phyloP scores from a whole-genome alignment of 371 early-diverging fungal species.

The Lichtheimia corymbifera region DNA sequence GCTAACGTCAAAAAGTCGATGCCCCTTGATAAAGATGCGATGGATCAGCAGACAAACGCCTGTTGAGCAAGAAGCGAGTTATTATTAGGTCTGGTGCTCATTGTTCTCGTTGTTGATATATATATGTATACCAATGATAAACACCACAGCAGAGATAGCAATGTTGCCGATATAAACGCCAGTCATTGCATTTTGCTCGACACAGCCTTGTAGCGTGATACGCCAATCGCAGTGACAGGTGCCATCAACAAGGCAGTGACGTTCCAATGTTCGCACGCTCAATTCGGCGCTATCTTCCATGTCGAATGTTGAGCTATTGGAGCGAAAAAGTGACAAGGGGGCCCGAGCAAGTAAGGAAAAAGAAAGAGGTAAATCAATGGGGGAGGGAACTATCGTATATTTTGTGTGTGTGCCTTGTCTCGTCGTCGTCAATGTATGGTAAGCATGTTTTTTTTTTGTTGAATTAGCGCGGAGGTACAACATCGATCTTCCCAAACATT shows the following conservation, averaged over 20 bases:
- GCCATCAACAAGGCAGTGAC: conserved; percentile 13
- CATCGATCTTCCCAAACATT: too few relatives aligned
- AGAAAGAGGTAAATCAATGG: too few relatives aligned
- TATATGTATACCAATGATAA: conserved; percentile 19
- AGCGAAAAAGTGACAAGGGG: too few relatives aligned
- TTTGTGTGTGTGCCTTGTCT: too few relatives aligned
- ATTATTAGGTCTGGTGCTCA: too few relatives aligned
- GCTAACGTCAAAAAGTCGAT: conserved; percentile 21
- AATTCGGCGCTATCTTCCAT: too few relatives aligned
- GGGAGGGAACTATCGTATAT: too few relatives aligned
- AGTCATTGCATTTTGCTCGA: conserved; percentile 19
- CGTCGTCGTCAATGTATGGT: too few relatives aligned
- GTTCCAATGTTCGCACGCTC: conserved; percentile 14
- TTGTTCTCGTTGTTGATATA: neutral
- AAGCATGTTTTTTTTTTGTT: too few relatives aligned
- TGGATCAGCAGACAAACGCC: conserved; percentile 12
- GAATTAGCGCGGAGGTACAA: too few relatives aligned
- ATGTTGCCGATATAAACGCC: conserved; percentile 25
- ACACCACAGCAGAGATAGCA: conserved; percentile 23
- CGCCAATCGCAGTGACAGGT: conserved; percentile 34
- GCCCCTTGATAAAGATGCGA: conserved; percentile 23
- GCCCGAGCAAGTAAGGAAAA: too few relatives aligned
- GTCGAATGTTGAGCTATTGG: too few relatives aligned
- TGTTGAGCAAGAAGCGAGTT: neutral
- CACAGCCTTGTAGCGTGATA: conserved; percentile 24